These are phyloP conservation scores for Artemisia annua DNA, from an alignment of 129 eudicot genomes.

Conservation along the genomic window DNA sequence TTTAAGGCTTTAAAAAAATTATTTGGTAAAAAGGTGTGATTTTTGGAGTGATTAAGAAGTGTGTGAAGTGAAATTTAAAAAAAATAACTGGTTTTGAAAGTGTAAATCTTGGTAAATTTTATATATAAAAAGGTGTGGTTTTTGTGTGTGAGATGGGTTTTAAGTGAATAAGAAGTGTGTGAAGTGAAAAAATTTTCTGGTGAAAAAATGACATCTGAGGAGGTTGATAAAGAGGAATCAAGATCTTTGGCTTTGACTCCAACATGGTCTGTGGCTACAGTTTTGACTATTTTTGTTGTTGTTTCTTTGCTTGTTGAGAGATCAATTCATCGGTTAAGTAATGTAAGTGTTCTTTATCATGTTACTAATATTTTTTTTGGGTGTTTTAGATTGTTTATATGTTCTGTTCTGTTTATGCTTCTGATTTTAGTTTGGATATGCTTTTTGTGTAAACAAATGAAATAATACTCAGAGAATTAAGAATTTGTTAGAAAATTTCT, in stretches of 20 bases:
- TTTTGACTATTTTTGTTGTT: slow-evolving; percentile 86
- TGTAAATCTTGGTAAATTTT: slow-evolving; percentile 18
- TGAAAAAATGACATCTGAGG: slow-evolving; percentile 42
- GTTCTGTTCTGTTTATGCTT: background rate
- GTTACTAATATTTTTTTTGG: too few relatives aligned
- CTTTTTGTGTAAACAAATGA: too few relatives aligned
- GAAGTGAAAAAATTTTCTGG: background rate
- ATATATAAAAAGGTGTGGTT: background rate
- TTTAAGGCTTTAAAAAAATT: too few relatives aligned
- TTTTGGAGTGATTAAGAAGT: background rate
- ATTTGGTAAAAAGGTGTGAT: background rate
- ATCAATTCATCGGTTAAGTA: slow-evolving; percentile 78
- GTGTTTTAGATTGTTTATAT: background rate
- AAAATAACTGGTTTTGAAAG: slow-evolving; percentile 2
- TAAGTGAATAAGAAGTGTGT: background rate
- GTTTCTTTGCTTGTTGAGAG: slow-evolving; percentile 98
- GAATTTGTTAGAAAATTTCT: too few relatives aligned
- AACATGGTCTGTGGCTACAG: slow-evolving; percentile 99
- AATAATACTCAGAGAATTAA: too few relatives aligned
- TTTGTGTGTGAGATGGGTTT: slow-evolving; percentile 10
- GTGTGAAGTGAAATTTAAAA: slow-evolving; percentile 3
- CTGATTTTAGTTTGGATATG: background rate
- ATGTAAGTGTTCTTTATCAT: slow-evolving; percentile 54
- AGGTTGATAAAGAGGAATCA: slow-evolving; percentile 48
- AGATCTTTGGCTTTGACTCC: slow-evolving; percentile 97